Evolutionary conservation across 2,329 filamentous ascomycete genomes (phyloP), one percentile per base, ranked within the genome.

Genomic region (Ascochyta clinopodiicola): DNA sequence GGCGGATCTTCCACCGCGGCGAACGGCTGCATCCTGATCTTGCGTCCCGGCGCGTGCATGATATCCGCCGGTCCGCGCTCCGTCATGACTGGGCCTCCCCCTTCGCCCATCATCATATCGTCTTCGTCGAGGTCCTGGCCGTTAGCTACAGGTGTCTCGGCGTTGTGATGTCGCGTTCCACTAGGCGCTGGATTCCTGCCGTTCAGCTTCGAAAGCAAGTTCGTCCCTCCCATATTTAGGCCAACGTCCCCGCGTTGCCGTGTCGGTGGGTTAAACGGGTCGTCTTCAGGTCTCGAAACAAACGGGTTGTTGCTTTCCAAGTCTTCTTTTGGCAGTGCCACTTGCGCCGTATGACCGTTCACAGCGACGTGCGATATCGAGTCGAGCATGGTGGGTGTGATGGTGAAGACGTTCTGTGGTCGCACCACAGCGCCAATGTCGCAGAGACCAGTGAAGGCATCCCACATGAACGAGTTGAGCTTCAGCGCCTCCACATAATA

Each of bases 401-500:
- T 79, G 71, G 88, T 92, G 79, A 96, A 99, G 59, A 97, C 90
- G 68, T 96, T 96, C 24, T 88, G 84, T 9, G 95, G 87, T 51
- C 90, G 87, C 50, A 98, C 83, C 62, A 87, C 88, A 39, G 92
- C 88, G 79, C 85, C 86, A 38, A 85, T 91, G 70, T 97, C 92
- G 72, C 93, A 96, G 7, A 99, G 83, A 15, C 86, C 89, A 21
- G 88, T 87, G 68, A 98, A 98, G 0, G 94, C 93, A 80, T 99
- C 95, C 95, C 95, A 99, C 85, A 96, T 95, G 76, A 98, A 94
- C 1, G 95, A 93, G 69, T 98, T 99, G 50, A 88, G 76, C 77
- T 93, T 96, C 67, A 99, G 79, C 6, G 93, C 87, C 57, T 96
- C 92, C 63, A 96, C 92, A 71, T 95, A 98, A 74, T 86, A 92